Base-by-base conservation (phyloP, 2,329 filamentous ascomycete genomes). In the Nothophoma quercina region DNA sequence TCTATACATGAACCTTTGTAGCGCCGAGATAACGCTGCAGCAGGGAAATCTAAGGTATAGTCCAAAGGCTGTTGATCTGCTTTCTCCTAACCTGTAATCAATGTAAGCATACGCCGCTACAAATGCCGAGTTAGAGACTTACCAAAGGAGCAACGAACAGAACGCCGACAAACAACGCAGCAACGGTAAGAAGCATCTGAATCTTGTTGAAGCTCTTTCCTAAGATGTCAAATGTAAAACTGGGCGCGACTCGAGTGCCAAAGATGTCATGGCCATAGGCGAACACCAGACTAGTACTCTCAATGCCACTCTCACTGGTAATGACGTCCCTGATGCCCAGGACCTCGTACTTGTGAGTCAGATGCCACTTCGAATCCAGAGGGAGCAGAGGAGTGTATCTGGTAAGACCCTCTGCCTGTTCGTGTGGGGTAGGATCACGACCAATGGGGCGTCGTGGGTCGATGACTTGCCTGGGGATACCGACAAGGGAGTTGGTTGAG, bases 181-280 rank as follows among this genome's bases (percentile, higher is more conserved):
- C 80, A 29, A 99, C 92, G 1, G 95, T 99, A 13, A 84, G 81
- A 29, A 97, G 74, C 69, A 99, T 84, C 63, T 92, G 89, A 49
- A 92, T 71, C 80, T 96, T 97, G 72, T 93, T 95, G 75, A 99
- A 99, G 2, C 91, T 90, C 76, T 92, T 95, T 57, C 92, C 95
- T 13, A 99, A 78, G 33, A 98, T 86, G 77, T 99, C 95, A 74
- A 99, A 99, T 13, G 89, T 84, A 64, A 89, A 86, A 74, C 91
- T 96, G 1, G 95, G 95, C n/a, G 88, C 85, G 9, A 96, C 85
- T 44, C 92, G 82, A 1, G 92, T 93, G 12, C 90, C 92, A 62
- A 96, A 99, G 2, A 98, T 79, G 72, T 99, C 95, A 12, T 91
- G 73, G 3, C 95, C 95, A 67, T 89, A 96, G 0, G 91, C 92